Base-by-base conservation (phyloP, 1,284 basidiomycete genomes). In the Leucoagaricus sp. region DNA sequence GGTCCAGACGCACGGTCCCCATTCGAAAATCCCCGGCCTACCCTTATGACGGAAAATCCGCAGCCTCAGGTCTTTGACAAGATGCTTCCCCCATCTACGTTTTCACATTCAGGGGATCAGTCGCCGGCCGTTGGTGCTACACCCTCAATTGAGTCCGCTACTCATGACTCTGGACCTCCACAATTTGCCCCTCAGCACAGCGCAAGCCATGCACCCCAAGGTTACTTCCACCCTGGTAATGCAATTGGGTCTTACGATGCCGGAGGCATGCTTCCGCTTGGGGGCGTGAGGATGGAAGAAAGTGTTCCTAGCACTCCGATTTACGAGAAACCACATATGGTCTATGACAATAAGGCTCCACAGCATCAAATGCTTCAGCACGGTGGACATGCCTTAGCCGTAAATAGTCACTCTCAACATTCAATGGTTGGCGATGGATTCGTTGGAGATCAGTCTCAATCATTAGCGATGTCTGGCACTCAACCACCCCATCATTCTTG, bases 51-150 rank as follows among this genome's bases (percentile, higher is more conserved):
- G 6, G 55, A 56, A 9, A 49, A 56, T 15, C 49, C 55, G 4
- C 55, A 56, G 25, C 31, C 55, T n/a, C 55, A 56, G 45, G 34
- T 28, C 17, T 56, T 50, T 26, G 55, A 56, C 28, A 56, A 46
- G 41, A 40, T 55, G 21, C 38, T 40, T 15, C 48, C 40, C 2
- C 41, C 41, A 9, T 33, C 42, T 17, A 34, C 31, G 7, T 56
- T 50, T 21, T 3, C 31, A 9, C 31, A 56, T 33, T 17, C 47
- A 8, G 48, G 36, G 15, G 26, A 7, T 33, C 45, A 49, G 23
- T 50, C 55, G 12, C 47, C 55, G 13, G 34, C 40, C n/a, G 3
- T 46, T 15, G 46, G 36, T 21, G 40, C 29, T n/a, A 19, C 55
- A n/a, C 36, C 55, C 13, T 42, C 51, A 9, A 23, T 49, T 15